Evolutionary conservation across 2,329 filamentous ascomycete species (phyloP).

Genomic region (Claviceps sp.): DNA sequence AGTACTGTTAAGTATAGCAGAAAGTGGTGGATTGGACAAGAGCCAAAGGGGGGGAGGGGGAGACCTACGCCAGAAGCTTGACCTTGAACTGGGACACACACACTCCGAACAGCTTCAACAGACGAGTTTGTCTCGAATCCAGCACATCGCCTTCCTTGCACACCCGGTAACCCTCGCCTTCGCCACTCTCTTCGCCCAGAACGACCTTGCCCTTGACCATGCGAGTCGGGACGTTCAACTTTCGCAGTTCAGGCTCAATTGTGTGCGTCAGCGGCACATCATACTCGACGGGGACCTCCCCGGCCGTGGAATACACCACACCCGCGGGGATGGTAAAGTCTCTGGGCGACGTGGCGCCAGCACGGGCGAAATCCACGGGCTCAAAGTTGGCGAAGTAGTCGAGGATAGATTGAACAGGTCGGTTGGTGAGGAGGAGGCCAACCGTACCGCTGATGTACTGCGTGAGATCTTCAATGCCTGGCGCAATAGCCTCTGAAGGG

Average conservation of each 20-base stretch:
- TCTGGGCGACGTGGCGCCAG: slow-evolving; percentile 62
- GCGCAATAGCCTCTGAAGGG: slow-evolving; percentile 65
- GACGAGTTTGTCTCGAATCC: slow-evolving; percentile 81
- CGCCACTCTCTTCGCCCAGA: slow-evolving; percentile 45
- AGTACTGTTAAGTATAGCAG: background rate
- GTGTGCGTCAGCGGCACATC: slow-evolving; percentile 81
- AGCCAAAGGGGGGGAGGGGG: background rate
- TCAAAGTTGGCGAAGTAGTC: slow-evolving; percentile 60
- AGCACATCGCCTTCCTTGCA: slow-evolving; percentile 76
- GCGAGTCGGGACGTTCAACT: slow-evolving; percentile 78
- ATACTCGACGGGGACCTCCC: slow-evolving; percentile 65
- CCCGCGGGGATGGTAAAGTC: slow-evolving; percentile 72
- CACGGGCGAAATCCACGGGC: slow-evolving; percentile 81
- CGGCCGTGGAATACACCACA: slow-evolving; percentile 66
- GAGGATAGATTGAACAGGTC: slow-evolving; percentile 51
- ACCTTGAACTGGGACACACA: slow-evolving; percentile 86
- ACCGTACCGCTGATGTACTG: slow-evolving; percentile 67
- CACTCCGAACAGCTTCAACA: slow-evolving; percentile 88
- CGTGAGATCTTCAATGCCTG: slow-evolving; percentile 59
- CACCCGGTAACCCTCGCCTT: slow-evolving; percentile 52
- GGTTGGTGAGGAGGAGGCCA: slow-evolving; percentile 82
- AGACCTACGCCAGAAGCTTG: slow-evolving; percentile 55
- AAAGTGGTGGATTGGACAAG: background rate
- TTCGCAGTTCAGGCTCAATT: slow-evolving; percentile 79
- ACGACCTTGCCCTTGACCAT: slow-evolving; percentile 81